phyloP scores from a whole-genome alignment of 768 basidiomycete genomes.

The Phanerodontia chrysosporium region DNA sequence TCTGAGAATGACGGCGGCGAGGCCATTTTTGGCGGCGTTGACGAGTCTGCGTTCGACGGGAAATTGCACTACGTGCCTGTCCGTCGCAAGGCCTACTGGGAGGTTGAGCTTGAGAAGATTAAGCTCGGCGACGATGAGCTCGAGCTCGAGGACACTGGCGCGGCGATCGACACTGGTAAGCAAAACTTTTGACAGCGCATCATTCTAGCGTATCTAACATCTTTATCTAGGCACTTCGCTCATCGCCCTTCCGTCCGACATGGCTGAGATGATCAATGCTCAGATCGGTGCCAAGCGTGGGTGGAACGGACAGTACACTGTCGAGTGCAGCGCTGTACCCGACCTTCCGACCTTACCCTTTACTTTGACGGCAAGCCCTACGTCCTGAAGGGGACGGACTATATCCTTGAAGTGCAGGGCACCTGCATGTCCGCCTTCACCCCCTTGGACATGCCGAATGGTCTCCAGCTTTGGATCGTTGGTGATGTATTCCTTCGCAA shows the following conservation, averaged over 20 bases:
- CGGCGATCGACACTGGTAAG: constrained; percentile 84
- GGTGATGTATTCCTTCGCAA: constrained; percentile 91
- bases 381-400: constrained; percentile 77
- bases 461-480: constrained; percentile 83
- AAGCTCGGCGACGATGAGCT: constrained; percentile 82
- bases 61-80: constrained; percentile 84
- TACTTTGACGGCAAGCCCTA: constrained; percentile 79
- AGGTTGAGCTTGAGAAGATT: constrained; percentile 89
- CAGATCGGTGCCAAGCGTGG: constrained; percentile 91
- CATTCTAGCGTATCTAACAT: no score
- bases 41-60: constrained; percentile 71
- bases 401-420: constrained; percentile 85
- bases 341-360: constrained; percentile 76
- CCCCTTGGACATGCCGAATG: constrained; percentile 72
- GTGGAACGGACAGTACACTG: constrained; percentile 94
- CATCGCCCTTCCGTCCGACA: constrained; percentile 88
- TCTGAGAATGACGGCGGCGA: constrained; percentile 89
- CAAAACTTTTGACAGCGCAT: no score
- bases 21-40: constrained; percentile 89
- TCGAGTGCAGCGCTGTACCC: constrained; percentile 87
- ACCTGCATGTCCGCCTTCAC: constrained; percentile 94
- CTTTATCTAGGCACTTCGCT: constrained; percentile 71
- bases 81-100: constrained; percentile 96
- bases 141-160: constrained; percentile 90
- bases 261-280: constrained; percentile 96